Percentiles rank a stretch among this genome's conserved stretches.
These are phyloP conservation scores for Fusarium sp. DNA, from an alignment of 2,329 filamentous ascomycete species.

Conservation along the genomic window DNA sequence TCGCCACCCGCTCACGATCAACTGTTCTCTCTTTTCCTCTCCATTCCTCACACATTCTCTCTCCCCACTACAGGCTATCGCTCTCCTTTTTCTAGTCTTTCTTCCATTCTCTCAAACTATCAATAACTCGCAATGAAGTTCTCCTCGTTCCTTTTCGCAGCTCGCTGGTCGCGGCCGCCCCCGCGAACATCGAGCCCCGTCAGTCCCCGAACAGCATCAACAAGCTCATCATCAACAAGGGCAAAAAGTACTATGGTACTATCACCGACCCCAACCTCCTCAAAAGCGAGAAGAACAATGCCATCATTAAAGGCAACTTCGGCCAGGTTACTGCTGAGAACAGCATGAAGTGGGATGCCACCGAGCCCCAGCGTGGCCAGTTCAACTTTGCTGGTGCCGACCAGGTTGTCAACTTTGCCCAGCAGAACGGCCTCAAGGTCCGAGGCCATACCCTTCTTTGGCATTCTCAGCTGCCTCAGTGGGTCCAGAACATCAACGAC, in stretches of 20 bases:
- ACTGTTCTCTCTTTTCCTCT: not conserved
- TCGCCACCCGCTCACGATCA: not conserved
- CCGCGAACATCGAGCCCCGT: not conserved
- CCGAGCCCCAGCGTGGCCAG: slow-evolving; percentile 54
- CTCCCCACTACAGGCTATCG: not conserved
- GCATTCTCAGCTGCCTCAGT: slow-evolving; percentile 70
- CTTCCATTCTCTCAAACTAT: not conserved
- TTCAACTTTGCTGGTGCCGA: slow-evolving; percentile 73
- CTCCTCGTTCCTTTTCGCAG: not conserved
- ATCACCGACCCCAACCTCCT: slow-evolving; percentile 67
- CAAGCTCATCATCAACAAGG: slow-evolving; percentile 60
- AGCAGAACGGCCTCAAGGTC: slow-evolving; percentile 64
- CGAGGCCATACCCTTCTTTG: slow-evolving; percentile 76
- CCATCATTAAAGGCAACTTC: slow-evolving; percentile 69
- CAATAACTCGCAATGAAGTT: not conserved
- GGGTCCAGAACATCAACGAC: slow-evolving; percentile 69
- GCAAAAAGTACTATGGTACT: slow-evolving; percentile 75
- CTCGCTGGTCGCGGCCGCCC: not conserved
- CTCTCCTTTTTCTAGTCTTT: not conserved
- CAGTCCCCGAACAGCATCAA: not conserved
- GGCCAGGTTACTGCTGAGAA: slow-evolving; percentile 76
- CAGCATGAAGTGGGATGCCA: slow-evolving; percentile 76
- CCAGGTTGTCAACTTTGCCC: slow-evolving; percentile 69
- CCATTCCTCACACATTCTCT: not conserved
- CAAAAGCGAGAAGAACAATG: slow-evolving; percentile 54